These are phyloP conservation scores for Spinellus fusiger DNA, from an alignment of 192 early-diverging fungal genomes.

Conservation along the genomic window DNA sequence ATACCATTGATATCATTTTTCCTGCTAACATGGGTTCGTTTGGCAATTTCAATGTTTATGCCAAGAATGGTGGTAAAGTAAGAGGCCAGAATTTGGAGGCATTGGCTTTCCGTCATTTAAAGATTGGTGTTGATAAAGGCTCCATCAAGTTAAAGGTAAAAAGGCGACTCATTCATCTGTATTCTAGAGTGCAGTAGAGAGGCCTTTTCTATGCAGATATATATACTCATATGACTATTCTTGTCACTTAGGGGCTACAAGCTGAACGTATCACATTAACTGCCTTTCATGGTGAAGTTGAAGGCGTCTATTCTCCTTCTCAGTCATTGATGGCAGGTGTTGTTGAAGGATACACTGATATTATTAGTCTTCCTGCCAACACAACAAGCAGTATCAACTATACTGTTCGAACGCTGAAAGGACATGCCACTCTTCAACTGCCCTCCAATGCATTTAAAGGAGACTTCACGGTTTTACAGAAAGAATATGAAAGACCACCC, in stretches of 20 bases:
- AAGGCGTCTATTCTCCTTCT: slow-evolving; percentile 11
- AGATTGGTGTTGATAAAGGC: slow-evolving; percentile 24
- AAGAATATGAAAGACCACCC: background rate
- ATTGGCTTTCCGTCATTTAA: slow-evolving; percentile 17
- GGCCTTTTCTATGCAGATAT: background rate
- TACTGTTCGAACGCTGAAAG: slow-evolving; percentile 4
- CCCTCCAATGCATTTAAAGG: slow-evolving; percentile 21
- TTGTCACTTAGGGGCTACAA: slow-evolving; percentile 14
- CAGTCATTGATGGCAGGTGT: slow-evolving; percentile 1
- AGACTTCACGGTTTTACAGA: slow-evolving; percentile 7
- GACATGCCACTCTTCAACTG: slow-evolving; percentile 7
- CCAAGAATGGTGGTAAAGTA: background rate
- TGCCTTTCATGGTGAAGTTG: slow-evolving; percentile 11
- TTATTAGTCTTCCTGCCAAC: slow-evolving; percentile 6
- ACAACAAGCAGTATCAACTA: background rate
- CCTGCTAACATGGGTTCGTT: slow-evolving; percentile 12
- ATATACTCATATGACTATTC: background rate
- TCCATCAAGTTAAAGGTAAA: slow-evolving; percentile 16
- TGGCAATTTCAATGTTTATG: slow-evolving; percentile 10
- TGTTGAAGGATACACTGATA: slow-evolving; percentile 4
- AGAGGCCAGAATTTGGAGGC: background rate
- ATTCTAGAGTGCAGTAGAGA: background rate
- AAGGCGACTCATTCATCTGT: background rate
- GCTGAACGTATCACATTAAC: slow-evolving; percentile 14
- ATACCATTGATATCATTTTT: slow-evolving; percentile 18